These are phyloP conservation scores for Oryza punctata DNA, from an alignment of 176 grass and related monocot genomes.

Conservation along the genomic window DNA sequence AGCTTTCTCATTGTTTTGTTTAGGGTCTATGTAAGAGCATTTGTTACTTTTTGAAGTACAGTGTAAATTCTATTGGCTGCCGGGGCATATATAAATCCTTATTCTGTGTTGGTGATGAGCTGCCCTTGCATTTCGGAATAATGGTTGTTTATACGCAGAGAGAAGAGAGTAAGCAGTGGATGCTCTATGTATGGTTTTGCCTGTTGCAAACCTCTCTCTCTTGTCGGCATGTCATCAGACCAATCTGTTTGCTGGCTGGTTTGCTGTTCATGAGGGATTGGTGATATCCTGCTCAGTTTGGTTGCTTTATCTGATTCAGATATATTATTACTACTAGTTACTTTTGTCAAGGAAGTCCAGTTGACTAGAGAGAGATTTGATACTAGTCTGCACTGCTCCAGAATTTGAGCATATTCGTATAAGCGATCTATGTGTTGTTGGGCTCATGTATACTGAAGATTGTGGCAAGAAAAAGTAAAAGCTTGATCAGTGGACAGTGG, in stretches of 20 bases:
- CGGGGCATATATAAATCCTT: background rate
- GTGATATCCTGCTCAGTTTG: background rate
- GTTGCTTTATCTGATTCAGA: background rate
- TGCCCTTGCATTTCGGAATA: background rate
- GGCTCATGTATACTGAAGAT: no score
- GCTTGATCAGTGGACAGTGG: no score
- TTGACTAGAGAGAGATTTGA: background rate
- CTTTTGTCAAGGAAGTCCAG: background rate
- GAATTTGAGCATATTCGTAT: no score
- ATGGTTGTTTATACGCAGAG: no score
- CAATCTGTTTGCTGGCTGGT: background rate
- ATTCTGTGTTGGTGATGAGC: background rate
- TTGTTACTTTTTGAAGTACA: background rate
- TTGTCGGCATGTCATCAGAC: background rate
- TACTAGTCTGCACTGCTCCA: no score
- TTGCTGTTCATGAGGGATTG: background rate
- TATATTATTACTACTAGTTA: background rate
- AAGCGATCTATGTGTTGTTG: no score
- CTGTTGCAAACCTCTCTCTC: background rate
- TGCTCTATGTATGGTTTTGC: background rate
- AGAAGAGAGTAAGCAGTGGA: background rate
- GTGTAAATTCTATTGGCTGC: constrained; percentile 15
- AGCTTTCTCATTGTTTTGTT: background rate
- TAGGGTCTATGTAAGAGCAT: background rate
- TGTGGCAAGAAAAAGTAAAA: no score